Evolutionary conservation across 2,329 filamentous ascomycete species (phyloP).

Genomic region (Ambrosiella cleistominuta): DNA sequence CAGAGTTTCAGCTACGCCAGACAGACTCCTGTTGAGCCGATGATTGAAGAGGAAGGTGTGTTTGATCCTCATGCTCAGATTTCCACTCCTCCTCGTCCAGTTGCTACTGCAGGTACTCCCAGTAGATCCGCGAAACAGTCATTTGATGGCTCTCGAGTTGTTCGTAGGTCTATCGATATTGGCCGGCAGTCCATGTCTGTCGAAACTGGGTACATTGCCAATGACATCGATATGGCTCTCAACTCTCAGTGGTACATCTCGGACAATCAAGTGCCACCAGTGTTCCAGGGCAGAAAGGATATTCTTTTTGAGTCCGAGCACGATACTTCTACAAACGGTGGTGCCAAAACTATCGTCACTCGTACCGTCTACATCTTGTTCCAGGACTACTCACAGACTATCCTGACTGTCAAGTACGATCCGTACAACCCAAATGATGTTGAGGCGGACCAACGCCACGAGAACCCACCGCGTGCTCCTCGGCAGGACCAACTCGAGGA

Average conservation of each 20-base stretch:
- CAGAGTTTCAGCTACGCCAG: constrained; percentile 12
- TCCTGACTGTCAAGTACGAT: constrained; percentile 68
- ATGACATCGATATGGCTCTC: constrained; percentile 63
- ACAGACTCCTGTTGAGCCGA: constrained; percentile 20
- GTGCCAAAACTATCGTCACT: constrained; percentile 52
- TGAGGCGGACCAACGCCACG: constrained; percentile 68
- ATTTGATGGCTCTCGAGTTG: constrained; percentile 39
- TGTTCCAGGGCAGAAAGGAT: constrained; percentile 67
- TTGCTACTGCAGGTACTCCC: constrained; percentile 19
- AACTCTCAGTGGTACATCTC: constrained; percentile 77
- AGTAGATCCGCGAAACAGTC: constrained; percentile 34
- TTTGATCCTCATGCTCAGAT: constrained; percentile 20
- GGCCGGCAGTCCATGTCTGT: constrained; percentile 48
- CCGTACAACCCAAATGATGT: constrained; percentile 54
- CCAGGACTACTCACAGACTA: constrained; percentile 89
- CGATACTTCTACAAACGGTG: constrained; percentile 48
- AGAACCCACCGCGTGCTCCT: constrained; percentile 60
- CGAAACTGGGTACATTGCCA: constrained; percentile 72
- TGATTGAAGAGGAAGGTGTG: constrained; percentile 29
- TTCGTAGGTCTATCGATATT: constrained; percentile 53
- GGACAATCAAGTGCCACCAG: constrained; percentile 59
- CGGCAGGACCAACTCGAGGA: constrained; percentile 88
- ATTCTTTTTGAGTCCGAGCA: constrained; percentile 72
- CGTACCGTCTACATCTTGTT: constrained; percentile 80
- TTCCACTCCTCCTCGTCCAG: constrained; percentile 3